Base-by-base conservation (phyloP, 148 eudicot species). In the Cornus controversa region DNA sequence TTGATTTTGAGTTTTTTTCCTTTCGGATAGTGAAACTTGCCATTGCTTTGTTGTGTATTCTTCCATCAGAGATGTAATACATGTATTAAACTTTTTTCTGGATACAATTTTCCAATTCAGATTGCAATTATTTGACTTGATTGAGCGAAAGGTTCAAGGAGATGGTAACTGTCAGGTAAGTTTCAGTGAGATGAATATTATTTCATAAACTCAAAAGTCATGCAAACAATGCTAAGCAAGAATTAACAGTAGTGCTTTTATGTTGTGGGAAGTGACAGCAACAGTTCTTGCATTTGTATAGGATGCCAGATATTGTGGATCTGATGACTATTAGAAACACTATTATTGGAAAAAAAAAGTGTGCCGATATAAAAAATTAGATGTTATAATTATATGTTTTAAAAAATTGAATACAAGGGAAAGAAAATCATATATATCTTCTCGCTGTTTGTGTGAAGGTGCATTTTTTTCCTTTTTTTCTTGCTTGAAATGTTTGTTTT, bases 151-250 rank as follows among this genome's bases (percentile, higher is more conserved):
- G 88, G 85, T 95, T 79, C 92, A 87, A 84, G 97, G 99, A 73
- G 99, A 95, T 85, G 99, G 99, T 28, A 95, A 93, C 77, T 95
- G 99, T 79, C 99, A 95, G 97, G 98, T 91, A 67, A 81, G 87
- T 42, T 72, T 37, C 63, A 8, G 64, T 60, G 64, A 60, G 24
- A 14, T 60, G 4, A 22, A 60, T 57, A 57, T 57, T 57, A 20
- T 8, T 57, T 3, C n/a, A 4, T 57, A 9, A 9, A 16, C 53
- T 16, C 6, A 2, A 9, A 57, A 57, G 37, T 57, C 13, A 16
- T 22, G 8, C 64, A 60, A 22, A 4, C 8, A 60, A 60, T 6
- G 22, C 27, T 28, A 73, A 27, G 75, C 22, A n/a, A 73, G 27
- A 22, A 73, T 31, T 24, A 31, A 3, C 13, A 31, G 10, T 36